These are phyloP conservation scores for Eragrostis tef DNA, from an alignment of 202 grass and related monocot genomes.

Conservation along the genomic window DNA sequence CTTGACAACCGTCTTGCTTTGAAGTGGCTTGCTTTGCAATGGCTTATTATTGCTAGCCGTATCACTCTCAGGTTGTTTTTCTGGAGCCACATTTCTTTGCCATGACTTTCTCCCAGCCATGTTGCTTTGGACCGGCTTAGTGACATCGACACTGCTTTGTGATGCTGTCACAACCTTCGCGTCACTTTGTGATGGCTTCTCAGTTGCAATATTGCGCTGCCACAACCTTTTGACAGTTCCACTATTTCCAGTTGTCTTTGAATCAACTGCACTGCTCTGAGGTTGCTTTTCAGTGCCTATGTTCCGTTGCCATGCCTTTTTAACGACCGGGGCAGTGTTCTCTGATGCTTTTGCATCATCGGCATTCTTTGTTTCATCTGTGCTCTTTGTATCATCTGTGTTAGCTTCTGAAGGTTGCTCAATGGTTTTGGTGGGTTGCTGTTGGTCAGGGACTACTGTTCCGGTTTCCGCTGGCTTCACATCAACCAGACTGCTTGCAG, in stretches of 20 bases:
- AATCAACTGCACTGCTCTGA: constrained; percentile 47
- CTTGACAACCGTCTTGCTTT: constrained; percentile 37
- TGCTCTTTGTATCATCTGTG: constrained; percentile 24
- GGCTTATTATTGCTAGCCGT: constrained; percentile 46
- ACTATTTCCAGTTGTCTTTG: constrained; percentile 46
- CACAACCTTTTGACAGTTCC: constrained; percentile 52
- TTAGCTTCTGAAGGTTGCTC: constrained; percentile 51
- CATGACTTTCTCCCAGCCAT: constrained; percentile 39
- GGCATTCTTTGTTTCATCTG: constrained; percentile 40
- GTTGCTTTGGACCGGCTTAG: constrained; percentile 41
- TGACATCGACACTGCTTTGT: constrained; percentile 46
- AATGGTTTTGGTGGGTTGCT: constrained; percentile 32
- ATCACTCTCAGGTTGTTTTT: constrained; percentile 40
- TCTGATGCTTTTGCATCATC: constrained; percentile 43
- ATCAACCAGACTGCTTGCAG: constrained; percentile 40
- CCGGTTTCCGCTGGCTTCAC: constrained; percentile 55
- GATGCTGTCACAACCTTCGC: constrained; percentile 31
- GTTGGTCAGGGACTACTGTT: constrained; percentile 28
- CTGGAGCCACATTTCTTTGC: constrained; percentile 51
- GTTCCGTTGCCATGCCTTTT: constrained; percentile 51
- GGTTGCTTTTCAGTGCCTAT: constrained; percentile 41
- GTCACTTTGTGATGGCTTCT: constrained; percentile 52
- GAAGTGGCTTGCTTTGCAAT: constrained; percentile 29
- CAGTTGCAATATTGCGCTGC: constrained; percentile 45
- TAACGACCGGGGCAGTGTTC: constrained; percentile 32